A percentile compares a stretch with the other conserved stretches of the same genome.
Evolutionary conservation across 495 filamentous ascomycete genomes (phyloP).

Genomic region (Aspergillus nanangensis): DNA sequence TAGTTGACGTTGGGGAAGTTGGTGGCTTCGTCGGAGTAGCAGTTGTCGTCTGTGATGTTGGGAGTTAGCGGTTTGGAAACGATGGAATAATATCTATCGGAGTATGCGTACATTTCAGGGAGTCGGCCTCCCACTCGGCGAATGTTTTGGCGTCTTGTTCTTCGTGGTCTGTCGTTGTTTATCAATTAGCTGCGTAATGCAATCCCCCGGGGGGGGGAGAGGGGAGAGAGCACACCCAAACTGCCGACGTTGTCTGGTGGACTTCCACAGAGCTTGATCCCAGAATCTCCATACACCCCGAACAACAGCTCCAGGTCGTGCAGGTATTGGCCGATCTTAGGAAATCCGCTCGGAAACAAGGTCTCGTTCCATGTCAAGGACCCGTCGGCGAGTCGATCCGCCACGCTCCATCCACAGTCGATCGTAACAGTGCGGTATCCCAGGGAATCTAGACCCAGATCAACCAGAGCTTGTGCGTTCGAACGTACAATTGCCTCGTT

Average conservation of each 20-base stretch:
- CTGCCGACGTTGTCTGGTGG: slow-evolving; percentile 23
- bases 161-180: slow-evolving; percentile 31
- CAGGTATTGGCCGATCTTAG: slow-evolving; percentile 44
- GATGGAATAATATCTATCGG: background rate
- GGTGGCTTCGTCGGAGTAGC: slow-evolving; percentile 37
- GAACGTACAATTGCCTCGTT: slow-evolving; percentile 44
- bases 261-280: slow-evolving; percentile 28
- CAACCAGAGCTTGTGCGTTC: slow-evolving; percentile 52
- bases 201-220: background rate
- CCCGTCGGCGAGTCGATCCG: slow-evolving; percentile 37
- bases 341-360: slow-evolving; percentile 46
- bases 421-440: slow-evolving; percentile 54
- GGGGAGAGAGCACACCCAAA: slow-evolving; percentile 16
- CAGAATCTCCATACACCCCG: slow-evolving; percentile 53
- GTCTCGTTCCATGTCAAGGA: slow-evolving; percentile 51
- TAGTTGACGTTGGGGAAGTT: slow-evolving; percentile 39
- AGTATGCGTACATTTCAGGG: slow-evolving; percentile 34
- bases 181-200: background rate
- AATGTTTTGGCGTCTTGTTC: slow-evolving; percentile 39
- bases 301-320: slow-evolving; percentile 48
- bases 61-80: background rate
- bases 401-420: slow-evolving; percentile 53
- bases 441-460: slow-evolving; percentile 43
- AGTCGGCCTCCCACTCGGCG: slow-evolving; percentile 39
- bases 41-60: slow-evolving; percentile 41